Percentiles rank a stretch among this genome's conserved stretches.
Conservation (phyloP, 164 flowering plant species). For the Magnolia sinica region DNA sequence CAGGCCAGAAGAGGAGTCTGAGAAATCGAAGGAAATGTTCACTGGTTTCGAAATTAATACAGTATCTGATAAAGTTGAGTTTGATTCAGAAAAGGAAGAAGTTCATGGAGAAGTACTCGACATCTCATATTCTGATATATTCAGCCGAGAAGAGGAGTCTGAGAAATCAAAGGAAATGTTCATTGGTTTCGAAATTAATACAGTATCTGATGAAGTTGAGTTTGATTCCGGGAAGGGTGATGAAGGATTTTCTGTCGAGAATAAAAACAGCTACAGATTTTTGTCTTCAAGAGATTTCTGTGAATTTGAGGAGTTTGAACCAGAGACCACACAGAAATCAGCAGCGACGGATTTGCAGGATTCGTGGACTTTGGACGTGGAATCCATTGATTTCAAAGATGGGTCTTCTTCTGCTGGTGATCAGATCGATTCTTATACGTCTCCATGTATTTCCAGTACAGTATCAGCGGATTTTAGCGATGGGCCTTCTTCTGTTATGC, state of each 20-base stretch:
- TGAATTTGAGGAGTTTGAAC: conserved; percentile 17
- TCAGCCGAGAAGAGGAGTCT: neutral
- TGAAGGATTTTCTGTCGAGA: neutral
- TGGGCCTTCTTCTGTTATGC: no score
- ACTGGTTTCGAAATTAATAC: neutral
- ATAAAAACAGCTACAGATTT: conserved; percentile 4
- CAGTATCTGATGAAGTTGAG: conserved; percentile 2
- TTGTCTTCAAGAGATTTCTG: conserved; percentile 22
- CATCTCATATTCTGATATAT: neutral
- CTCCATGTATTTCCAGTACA: neutral
- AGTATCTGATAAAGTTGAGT: neutral
- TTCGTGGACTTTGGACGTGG: neutral
- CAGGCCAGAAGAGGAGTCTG: neutral
- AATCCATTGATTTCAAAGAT: neutral
- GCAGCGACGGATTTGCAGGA: neutral
- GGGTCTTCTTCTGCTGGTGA: neutral
- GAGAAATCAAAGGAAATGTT: neutral
- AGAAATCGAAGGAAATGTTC: neutral
- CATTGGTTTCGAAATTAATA: neutral
- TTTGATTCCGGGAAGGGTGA: neutral
- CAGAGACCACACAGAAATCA: neutral
- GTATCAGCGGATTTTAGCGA: neutral
- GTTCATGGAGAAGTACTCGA: conserved; percentile 9
- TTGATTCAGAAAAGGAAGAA: neutral
- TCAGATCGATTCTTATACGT: neutral